Base-by-base conservation (phyloP, 768 basidiomycete genomes). In the Sporobolomyces pararoseus region DNA sequence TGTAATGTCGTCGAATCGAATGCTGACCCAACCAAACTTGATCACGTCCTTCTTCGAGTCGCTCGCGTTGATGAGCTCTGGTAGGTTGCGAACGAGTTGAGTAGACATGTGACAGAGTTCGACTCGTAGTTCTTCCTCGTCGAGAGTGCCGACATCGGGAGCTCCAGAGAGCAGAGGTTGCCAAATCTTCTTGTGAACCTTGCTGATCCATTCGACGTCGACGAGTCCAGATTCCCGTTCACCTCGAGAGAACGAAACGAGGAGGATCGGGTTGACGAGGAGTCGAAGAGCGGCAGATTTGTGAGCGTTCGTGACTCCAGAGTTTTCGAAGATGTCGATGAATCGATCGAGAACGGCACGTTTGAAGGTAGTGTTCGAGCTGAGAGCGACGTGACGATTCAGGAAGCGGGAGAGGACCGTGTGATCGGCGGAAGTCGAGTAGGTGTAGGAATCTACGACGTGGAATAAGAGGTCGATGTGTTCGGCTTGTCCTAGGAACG, bases 401-500 rank as follows among this genome's bases (percentile, higher is more conserved):
- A 99, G 84, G 82, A 96, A 98, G 64, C 87, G 87, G 0, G 89
- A 87, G 23, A 89, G 82, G 49, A 83, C 84, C 35, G 90, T 85
- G 23, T 90, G 82, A 77, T 98, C 94, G 78, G 93, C 86, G 7
- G 89, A 87, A 14, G 90, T 84, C 68, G 87, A 85, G 72, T 88
- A 87, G 31, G 88, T 86, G 80, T 88, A 97, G 54, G 92, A 81
- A 16, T 86, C 86, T 55, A 90, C 86, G 44, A 96, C 82, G 65
- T 94, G 91, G 79, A 96, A 96, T 14, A 98, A 81, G 10, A 99
- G 81, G 75, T 95, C 90, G 54, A 96, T 85, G 52, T 91, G 88
- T 58, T 79, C 73, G 37, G 31, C 58, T 64, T 85, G 83, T 72
- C 86, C 82, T 53, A 91, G 82, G 73, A 78, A 80, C 16, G 76